A percentile compares a stretch with the other conserved stretches of the same genome.
These are phyloP conservation scores for Botryotinia convoluta DNA, from an alignment of 2,329 filamentous ascomycete species.

Conservation along the genomic window DNA sequence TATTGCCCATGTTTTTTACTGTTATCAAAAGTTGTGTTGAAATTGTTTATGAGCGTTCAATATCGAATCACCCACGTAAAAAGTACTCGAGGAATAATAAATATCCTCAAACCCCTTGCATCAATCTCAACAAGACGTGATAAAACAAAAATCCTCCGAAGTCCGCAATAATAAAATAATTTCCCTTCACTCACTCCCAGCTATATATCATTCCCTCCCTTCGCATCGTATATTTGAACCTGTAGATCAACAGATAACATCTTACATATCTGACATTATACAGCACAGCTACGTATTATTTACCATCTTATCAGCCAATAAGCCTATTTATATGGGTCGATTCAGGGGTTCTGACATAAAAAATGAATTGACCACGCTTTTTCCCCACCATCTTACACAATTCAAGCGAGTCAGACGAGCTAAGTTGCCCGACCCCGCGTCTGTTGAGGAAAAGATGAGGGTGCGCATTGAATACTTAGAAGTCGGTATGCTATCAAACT, in stretches of 20 bases:
- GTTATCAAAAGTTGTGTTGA: neutral
- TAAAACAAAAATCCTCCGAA: neutral
- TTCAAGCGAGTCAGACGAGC: too few species aligned
- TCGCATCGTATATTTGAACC: neutral
- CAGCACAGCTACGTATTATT: too few species aligned
- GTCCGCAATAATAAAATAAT: neutral
- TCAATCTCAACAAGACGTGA: neutral
- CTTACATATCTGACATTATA: neutral
- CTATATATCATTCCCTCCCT: neutral
- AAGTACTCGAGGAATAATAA: neutral
- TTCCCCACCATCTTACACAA: neutral
- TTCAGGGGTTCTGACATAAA: neutral
- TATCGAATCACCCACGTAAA: neutral
- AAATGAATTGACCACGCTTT: neutral
- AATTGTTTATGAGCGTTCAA: neutral
- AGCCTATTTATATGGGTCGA: neutral
- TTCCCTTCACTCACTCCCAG: neutral
- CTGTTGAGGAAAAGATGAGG: too few species aligned
- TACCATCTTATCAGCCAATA: too few species aligned
- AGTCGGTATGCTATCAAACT: too few species aligned
- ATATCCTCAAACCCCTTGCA: neutral
- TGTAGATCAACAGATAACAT: neutral
- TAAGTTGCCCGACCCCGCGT: too few species aligned
- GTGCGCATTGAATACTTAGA: too few species aligned
- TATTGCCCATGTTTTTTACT: neutral